Percentiles rank a stretch among this genome's conserved stretches.
These are phyloP conservation scores for Taiwanofungus camphoratus DNA, from an alignment of 1,284 basidiomycete genomes.

Conservation along the genomic window DNA sequence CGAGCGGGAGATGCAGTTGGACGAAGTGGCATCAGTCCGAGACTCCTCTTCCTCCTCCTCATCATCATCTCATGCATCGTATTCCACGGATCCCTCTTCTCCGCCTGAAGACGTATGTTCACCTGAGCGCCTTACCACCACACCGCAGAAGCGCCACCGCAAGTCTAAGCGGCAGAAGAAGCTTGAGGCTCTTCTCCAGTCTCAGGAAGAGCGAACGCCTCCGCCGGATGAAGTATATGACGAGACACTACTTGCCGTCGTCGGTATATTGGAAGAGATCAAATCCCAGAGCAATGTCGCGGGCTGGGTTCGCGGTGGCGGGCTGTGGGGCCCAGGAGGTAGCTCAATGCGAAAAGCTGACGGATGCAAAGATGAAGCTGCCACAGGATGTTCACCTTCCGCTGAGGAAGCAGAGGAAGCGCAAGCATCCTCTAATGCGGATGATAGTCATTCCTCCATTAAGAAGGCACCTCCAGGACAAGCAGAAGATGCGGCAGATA, in stretches of 20 bases:
- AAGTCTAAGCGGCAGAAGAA: constrained; percentile 16
- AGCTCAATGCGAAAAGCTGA: too few species aligned
- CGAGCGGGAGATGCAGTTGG: not conserved
- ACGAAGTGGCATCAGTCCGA: too few species aligned
- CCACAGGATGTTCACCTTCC: too few species aligned
- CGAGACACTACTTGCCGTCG: constrained; percentile 58
- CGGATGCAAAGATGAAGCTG: too few species aligned
- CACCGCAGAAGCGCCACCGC: constrained; percentile 19
- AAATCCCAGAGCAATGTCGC: constrained; percentile 60
- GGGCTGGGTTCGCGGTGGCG: constrained; percentile 58
- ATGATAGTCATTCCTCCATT: constrained; percentile 2
- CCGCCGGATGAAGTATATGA: constrained; percentile 37
- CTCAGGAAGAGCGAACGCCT: not conserved
- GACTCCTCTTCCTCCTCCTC: too few species aligned
- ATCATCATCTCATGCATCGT: too few species aligned
- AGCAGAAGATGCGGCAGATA: constrained; percentile 1
- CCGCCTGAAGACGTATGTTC: not conserved
- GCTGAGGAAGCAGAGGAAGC: not conserved
- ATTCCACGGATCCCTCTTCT: not conserved
- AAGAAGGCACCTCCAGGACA: too few species aligned
- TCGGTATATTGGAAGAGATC: constrained; percentile 62
- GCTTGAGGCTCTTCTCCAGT: constrained; percentile 14
- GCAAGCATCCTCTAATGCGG: constrained; percentile 4
- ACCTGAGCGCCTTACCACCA: not conserved
- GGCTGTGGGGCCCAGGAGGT: constrained; percentile 36